Evolutionary conservation across 2,329 filamentous ascomycete species (phyloP), one percentile per base, ranked within the genome.

Genomic region (Cladophialophora psammophila): DNA sequence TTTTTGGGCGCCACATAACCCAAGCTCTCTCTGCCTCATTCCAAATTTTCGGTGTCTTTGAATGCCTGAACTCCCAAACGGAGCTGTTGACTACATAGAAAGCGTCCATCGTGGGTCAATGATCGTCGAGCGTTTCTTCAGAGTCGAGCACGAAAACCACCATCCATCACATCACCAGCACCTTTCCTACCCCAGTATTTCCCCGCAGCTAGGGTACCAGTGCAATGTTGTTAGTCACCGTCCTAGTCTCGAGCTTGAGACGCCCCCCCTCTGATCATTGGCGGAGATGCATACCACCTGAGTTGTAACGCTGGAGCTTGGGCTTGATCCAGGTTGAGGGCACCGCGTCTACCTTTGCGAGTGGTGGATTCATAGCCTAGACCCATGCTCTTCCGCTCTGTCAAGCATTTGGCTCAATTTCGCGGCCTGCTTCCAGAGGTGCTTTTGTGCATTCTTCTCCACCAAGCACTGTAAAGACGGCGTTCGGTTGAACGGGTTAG

Each of bases 401-500:
- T 54, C 63, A 66, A 65, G 40, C 59, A 32, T 50, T 57, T 36
- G 42, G 26, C 35, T 58, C 64, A 69, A 71, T 71, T 66, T 69
- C 59, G 35, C 42, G 60, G 48, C 58, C 35, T 31, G 61, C 42
- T 36, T 45, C 35, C 34, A 53, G 13, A 59, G 36, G 18, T 35
- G 45, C 20, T 40, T 35, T 60, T 53, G 57, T 48, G 34, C 50
- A 58, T 36, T 15, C 36, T 60, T 18, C 50, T 63, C 65, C 53
- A 58, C 58, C 60, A 62, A 40, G 48, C 57, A 48, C 50, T 57
- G 31, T 45, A 60, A 12, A 57, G 56, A 34, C 54, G 35, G 34
- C 13, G 60, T 54, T 70, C 69, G 69, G 69, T 50, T 71, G 62
- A 69, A 63, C 66, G 69, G 69, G 53, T 68, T 66, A 69, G 64